These are phyloP conservation scores for Harrya chromipes DNA, from an alignment of 768 basidiomycete species.

Conservation along the genomic window DNA sequence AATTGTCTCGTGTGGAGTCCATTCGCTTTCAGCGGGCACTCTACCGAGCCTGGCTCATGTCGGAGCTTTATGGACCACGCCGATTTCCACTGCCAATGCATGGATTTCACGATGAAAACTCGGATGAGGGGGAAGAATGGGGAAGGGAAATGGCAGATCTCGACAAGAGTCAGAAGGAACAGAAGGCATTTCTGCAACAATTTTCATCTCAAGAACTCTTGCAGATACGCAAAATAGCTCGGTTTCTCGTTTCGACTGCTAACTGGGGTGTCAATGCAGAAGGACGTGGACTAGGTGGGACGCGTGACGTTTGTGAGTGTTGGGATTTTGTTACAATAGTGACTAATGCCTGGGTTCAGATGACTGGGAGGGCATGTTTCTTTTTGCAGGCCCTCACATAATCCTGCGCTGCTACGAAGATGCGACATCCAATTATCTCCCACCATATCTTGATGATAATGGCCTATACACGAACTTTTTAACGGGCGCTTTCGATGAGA, in stretches of 20 bases:
- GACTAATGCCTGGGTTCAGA: slow-evolving; percentile 1
- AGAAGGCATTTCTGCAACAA: slow-evolving; percentile 12
- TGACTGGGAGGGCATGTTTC: slow-evolving; percentile 9
- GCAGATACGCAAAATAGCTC: slow-evolving; percentile 11
- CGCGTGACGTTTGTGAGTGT: slow-evolving; percentile 13
- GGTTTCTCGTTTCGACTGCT: slow-evolving; percentile 4
- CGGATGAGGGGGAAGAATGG: too few relatives aligned
- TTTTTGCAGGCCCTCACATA: slow-evolving; percentile 16
- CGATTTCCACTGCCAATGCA: not conserved
- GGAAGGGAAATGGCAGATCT: too few relatives aligned
- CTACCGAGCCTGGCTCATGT: slow-evolving; percentile 12
- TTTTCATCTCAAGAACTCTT: slow-evolving; percentile 17
- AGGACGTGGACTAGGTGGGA: not conserved
- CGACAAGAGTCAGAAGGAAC: not conserved
- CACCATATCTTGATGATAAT: too few relatives aligned
- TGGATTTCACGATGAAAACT: not conserved
- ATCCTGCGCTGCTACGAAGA: slow-evolving; percentile 5
- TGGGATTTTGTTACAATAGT: too few relatives aligned
- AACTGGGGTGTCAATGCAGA: slow-evolving; percentile 5
- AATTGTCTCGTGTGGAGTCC: slow-evolving; percentile 13
- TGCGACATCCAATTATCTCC: too few relatives aligned
- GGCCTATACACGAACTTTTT: too few relatives aligned
- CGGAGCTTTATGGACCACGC: slow-evolving; percentile 5
- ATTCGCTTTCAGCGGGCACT: slow-evolving; percentile 12
- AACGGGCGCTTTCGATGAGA: too few relatives aligned